Evolutionary conservation across 331 rosid species (phyloP).

Genomic region (Pyrus hybrid): DNA sequence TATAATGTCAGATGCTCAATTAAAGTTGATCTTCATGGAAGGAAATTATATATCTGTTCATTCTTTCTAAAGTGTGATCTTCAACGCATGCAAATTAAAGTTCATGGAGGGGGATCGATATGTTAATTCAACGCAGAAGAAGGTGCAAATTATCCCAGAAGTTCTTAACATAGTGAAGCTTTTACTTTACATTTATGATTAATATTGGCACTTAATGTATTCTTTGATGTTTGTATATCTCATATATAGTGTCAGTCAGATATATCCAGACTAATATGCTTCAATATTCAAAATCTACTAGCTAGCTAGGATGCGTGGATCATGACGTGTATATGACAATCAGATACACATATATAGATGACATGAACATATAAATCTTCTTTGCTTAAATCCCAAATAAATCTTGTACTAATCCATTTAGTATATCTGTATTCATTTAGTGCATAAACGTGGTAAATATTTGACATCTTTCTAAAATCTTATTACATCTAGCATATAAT

Average conservation of each 20-base stretch:
- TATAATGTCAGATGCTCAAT: not conserved
- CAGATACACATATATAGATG: not conserved
- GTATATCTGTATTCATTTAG: not conserved
- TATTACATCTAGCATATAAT: not conserved
- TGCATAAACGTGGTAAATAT: not conserved
- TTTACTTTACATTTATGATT: not conserved
- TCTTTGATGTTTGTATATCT: not conserved
- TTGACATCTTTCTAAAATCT: not conserved
- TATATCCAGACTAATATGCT: no score
- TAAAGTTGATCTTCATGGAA: not conserved
- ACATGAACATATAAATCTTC: not conserved
- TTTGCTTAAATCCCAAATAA: not conserved
- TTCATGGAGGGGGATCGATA: not conserved
- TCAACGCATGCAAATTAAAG: not conserved
- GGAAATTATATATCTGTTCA: not conserved
- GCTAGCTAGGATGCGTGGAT: no score
- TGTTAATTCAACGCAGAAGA: not conserved
- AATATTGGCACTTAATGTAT: not conserved
- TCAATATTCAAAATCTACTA: no score
- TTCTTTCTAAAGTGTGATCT: not conserved
- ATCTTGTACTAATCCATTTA: not conserved
- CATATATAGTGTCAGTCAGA: no score
- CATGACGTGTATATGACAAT: not conserved
- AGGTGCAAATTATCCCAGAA: not conserved
- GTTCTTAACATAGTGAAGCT: not conserved